Conservation (phyloP, 495 filamentous ascomycete species). For the Daldinia childiae region DNA sequence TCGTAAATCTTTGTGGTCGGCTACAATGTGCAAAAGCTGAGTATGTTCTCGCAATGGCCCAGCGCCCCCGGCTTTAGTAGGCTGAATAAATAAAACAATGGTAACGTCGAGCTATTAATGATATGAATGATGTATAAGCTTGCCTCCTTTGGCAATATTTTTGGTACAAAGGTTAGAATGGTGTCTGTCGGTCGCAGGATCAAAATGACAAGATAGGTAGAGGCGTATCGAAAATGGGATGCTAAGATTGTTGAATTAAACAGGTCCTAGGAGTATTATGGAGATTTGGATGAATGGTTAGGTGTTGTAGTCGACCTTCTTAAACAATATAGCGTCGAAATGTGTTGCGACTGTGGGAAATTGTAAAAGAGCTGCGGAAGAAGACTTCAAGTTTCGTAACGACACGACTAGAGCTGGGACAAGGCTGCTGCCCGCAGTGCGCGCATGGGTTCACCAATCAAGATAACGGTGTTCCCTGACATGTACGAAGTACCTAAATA, state of each 20-base stretch:
- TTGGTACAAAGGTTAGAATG: slow-evolving; percentile 8
- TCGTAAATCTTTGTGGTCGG: slow-evolving; percentile 18
- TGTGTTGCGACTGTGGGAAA: slow-evolving; percentile 15
- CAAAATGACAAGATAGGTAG: slow-evolving; percentile 19
- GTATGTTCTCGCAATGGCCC: slow-evolving; percentile 3
- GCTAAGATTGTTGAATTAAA: not conserved
- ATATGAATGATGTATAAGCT: not conserved
- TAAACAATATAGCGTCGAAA: not conserved
- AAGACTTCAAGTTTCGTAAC: slow-evolving; percentile 23
- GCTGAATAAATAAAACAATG: not conserved
- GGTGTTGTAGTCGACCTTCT: not conserved
- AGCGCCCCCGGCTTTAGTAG: not conserved
- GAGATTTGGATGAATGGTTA: not conserved
- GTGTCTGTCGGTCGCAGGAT: slow-evolving; percentile 32
- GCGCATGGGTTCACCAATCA: slow-evolving; percentile 32
- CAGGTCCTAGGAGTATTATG: not conserved
- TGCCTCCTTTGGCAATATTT: not conserved
- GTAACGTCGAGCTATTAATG: not conserved
- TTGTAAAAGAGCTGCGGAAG: slow-evolving; percentile 16
- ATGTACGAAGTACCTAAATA: slow-evolving; percentile 4
- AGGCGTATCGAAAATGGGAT: slow-evolving; percentile 5
- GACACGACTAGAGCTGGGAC: slow-evolving; percentile 34
- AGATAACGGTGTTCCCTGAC: slow-evolving; percentile 22
- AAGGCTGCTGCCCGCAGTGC: slow-evolving; percentile 41
- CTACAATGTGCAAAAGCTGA: slow-evolving; percentile 6